A percentile compares a stretch with the other conserved stretches of the same genome.
phyloP scores from a whole-genome alignment of 768 basidiomycete genomes.

The Phylloporus rhodoxanthus region DNA sequence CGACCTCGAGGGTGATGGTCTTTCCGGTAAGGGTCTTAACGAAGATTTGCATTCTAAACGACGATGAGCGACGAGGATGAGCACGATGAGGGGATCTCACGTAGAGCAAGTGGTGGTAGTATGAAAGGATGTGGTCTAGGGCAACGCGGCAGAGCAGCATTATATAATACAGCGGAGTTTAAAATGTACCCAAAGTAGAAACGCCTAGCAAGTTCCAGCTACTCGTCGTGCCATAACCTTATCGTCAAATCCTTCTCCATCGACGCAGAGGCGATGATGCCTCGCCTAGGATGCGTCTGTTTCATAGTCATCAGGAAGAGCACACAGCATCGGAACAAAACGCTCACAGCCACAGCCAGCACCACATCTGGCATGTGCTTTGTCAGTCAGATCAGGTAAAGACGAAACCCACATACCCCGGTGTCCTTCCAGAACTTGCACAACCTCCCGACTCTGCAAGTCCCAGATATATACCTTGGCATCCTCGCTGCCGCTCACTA shows the following conservation, averaged over 20 bases:
- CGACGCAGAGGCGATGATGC: slow-evolving; percentile 80
- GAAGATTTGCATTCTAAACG: slow-evolving; percentile 51
- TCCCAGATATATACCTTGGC: slow-evolving; percentile 87
- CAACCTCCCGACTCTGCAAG: slow-evolving; percentile 69
- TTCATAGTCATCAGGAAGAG: slow-evolving; percentile 7
- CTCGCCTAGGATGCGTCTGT: slow-evolving; percentile 70
- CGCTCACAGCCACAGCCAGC: slow-evolving; percentile 66
- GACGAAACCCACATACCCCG: slow-evolving; percentile 45
- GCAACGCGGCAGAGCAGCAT: not conserved
- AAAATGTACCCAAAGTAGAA: slow-evolving; percentile 2
- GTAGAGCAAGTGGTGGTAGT: slow-evolving; percentile 1
- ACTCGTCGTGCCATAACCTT: slow-evolving; percentile 66
- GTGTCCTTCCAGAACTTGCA: slow-evolving; percentile 75
- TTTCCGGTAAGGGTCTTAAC: slow-evolving; percentile 87
- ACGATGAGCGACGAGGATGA: not conserved
- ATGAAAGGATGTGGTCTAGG: not conserved
- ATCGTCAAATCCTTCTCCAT: slow-evolving; percentile 87
- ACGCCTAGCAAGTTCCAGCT: slow-evolving; percentile 4
- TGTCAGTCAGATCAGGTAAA: not conserved
- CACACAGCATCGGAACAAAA: slow-evolving; percentile 4
- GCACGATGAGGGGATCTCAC: not conserved
- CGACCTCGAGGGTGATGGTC: slow-evolving; percentile 50
- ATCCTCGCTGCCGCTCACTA: slow-evolving; percentile 90
- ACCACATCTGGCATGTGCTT: slow-evolving; percentile 57
- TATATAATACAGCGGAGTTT: slow-evolving; percentile 20